These are phyloP conservation scores for Globisporangium carolinianum DNA, from an alignment of 352 stramenopile species.

Conservation along the genomic window DNA sequence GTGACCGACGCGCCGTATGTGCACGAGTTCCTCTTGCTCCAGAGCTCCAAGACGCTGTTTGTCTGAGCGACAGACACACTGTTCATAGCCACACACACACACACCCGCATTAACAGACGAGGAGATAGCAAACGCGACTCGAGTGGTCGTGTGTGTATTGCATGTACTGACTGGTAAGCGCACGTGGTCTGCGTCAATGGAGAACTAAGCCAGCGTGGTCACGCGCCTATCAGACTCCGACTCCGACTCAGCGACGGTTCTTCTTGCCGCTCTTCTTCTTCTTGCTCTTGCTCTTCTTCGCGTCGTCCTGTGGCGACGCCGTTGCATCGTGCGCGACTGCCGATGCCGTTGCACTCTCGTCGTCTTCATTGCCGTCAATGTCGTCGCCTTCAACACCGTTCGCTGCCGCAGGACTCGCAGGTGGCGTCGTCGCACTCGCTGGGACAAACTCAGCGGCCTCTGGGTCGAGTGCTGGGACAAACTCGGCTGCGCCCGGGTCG, in stretches of 20 bases:
- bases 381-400: too few relatives aligned
- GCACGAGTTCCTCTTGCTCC: constrained; percentile 57
- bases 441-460: not conserved
- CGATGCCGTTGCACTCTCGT: constrained; percentile 12
- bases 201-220: too few relatives aligned
- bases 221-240: too few relatives aligned
- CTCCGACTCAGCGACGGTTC: constrained; percentile 14
- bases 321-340: constrained; percentile 9
- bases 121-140: not conserved
- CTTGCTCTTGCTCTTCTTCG: constrained; percentile 40
- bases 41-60: constrained; percentile 53
- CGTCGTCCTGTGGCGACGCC: constrained; percentile 11
- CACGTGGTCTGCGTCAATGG: constrained; percentile 9
- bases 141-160: not conserved
- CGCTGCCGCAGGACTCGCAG: constrained; percentile 3
- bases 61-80: constrained; percentile 19
- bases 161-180: constrained; percentile 4
- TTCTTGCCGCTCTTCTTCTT: constrained; percentile 65
- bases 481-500: not conserved
- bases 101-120: not conserved
- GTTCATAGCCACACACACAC: not conserved
- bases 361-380: constrained; percentile 2
- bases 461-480: constrained; percentile 3
- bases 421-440: not conserved
- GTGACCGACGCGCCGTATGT: constrained; percentile 46